A percentile compares a stretch with the other conserved stretches of the same genome.
Conservation (phyloP, 495 filamentous ascomycete genomes). For the Articulospora tetracladia region DNA sequence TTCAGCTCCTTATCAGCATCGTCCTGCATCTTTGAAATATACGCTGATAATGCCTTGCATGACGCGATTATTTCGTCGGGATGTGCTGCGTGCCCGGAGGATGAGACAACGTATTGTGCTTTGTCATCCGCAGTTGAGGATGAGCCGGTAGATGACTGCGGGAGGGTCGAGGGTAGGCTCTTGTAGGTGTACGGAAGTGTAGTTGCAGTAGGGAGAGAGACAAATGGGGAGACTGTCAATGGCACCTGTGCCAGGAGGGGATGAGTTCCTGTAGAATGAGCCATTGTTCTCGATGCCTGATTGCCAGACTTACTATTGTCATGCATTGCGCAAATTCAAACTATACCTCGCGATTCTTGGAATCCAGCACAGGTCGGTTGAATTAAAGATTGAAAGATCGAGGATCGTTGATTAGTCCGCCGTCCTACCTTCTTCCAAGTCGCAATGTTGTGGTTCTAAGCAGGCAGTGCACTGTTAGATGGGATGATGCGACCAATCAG, state of each 20-base stretch:
- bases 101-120: constrained; percentile 69
- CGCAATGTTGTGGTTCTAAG: too few species aligned
- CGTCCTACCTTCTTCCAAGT: too few species aligned
- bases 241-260: constrained; percentile 88
- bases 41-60: constrained; percentile 70
- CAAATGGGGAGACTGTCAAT: constrained; percentile 90
- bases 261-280: constrained; percentile 42
- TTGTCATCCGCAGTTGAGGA: constrained; percentile 34
- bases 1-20: constrained; percentile 62
- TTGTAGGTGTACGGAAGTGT: constrained; percentile 97
- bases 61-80: constrained; percentile 79
- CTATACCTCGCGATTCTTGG: background rate
- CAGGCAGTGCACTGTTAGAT: background rate
- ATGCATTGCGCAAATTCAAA: constrained; percentile 15
- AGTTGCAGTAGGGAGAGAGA: constrained; percentile 82
- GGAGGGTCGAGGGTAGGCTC: constrained; percentile 77
- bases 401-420: too few species aligned
- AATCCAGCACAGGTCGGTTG: too few species aligned
- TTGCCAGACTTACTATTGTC: constrained; percentile 21
- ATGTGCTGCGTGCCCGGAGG: constrained; percentile 70
- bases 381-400: too few species aligned
- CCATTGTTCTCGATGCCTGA: background rate
- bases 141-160: constrained; percentile 65
- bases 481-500: background rate
- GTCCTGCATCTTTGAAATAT: constrained; percentile 58